These are phyloP conservation scores for Steccherinum ochraceum DNA, from an alignment of 768 basidiomycete genomes.

Conservation along the genomic window DNA sequence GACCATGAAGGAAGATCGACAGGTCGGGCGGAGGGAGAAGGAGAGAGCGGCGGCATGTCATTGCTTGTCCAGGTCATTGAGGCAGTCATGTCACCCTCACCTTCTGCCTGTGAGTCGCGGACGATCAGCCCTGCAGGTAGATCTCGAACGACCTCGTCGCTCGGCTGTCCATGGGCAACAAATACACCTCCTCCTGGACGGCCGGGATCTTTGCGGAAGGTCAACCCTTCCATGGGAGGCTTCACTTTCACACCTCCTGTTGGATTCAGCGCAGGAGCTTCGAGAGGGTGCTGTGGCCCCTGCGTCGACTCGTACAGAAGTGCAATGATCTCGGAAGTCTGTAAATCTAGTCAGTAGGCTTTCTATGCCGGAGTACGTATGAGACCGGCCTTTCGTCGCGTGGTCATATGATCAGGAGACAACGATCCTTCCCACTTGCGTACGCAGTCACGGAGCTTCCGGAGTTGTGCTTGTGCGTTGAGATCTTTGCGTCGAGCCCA, in stretches of 20 bases:
- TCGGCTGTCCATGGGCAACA: slow-evolving; percentile 42
- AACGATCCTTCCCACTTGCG: slow-evolving; percentile 82
- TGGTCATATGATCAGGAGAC: slow-evolving; percentile 91
- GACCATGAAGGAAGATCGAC: not conserved
- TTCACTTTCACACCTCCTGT: slow-evolving; percentile 62
- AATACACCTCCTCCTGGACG: slow-evolving; percentile 87
- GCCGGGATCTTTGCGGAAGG: slow-evolving; percentile 74
- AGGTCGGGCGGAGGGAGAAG: slow-evolving; percentile 4
- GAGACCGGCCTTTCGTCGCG: slow-evolving; percentile 72
- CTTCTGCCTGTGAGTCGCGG: slow-evolving; percentile 37
- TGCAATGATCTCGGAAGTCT: slow-evolving; percentile 91
- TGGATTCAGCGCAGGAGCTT: slow-evolving; percentile 67
- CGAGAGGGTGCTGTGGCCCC: slow-evolving; percentile 45
- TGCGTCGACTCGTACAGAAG: slow-evolving; percentile 93
- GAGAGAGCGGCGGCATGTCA: slow-evolving; percentile 12
- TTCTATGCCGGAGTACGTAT: slow-evolving; percentile 1
- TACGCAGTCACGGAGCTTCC: slow-evolving; percentile 78
- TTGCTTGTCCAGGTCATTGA: slow-evolving; percentile 10
- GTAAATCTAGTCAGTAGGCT: slow-evolving; percentile 7
- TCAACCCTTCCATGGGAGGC: slow-evolving; percentile 41
- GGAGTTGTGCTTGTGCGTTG: slow-evolving; percentile 67
- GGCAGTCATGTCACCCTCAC: slow-evolving; percentile 32
- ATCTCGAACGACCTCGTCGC: slow-evolving; percentile 26
- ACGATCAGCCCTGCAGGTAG: slow-evolving; percentile 53
- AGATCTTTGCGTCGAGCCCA: slow-evolving; percentile 81